These are phyloP conservation scores for Sapria himalayana DNA, from an alignment of 345 rosid genomes.

Conservation along the genomic window DNA sequence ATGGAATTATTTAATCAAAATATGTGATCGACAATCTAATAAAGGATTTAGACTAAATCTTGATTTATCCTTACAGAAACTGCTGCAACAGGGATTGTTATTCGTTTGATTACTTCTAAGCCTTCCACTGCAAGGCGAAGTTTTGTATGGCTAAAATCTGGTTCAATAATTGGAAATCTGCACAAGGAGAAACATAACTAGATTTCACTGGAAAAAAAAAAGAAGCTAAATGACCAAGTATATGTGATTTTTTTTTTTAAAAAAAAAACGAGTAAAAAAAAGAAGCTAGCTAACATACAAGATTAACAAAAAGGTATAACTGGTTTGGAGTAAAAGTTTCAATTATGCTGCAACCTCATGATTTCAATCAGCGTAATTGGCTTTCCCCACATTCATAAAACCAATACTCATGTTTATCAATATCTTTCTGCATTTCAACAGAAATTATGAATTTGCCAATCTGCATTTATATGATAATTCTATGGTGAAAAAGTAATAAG, in stretches of 20 bases:
- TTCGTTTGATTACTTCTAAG: conserved; percentile 66
- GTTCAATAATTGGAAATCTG: conserved; percentile 89
- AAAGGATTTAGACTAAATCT: no score
- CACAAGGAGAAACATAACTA: conserved; percentile 2
- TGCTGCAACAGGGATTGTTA: conserved; percentile 70
- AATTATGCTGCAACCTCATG: background rate
- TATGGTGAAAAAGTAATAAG: no score
- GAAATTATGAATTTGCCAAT: no score
- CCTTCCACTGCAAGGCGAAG: conserved; percentile 86
- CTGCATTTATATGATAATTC: no score
- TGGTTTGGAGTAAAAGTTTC: background rate
- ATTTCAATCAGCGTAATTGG: background rate
- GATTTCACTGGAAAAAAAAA: conserved; percentile 9
- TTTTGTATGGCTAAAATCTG: conserved; percentile 94
- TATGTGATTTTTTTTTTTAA: background rate
- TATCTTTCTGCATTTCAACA: no score
- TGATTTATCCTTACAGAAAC: conserved; percentile 67
- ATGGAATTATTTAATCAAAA: background rate
- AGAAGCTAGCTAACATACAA: background rate
- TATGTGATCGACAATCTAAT: no score
- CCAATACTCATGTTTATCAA: conserved; percentile 5
- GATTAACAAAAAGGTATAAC: background rate
- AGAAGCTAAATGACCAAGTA: background rate
- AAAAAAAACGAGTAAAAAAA: background rate
- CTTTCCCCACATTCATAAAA: conserved; percentile 6